phyloP scores from a whole-genome alignment of 768 basidiomycete species.

The Pleurotus salmoneostramineus region DNA sequence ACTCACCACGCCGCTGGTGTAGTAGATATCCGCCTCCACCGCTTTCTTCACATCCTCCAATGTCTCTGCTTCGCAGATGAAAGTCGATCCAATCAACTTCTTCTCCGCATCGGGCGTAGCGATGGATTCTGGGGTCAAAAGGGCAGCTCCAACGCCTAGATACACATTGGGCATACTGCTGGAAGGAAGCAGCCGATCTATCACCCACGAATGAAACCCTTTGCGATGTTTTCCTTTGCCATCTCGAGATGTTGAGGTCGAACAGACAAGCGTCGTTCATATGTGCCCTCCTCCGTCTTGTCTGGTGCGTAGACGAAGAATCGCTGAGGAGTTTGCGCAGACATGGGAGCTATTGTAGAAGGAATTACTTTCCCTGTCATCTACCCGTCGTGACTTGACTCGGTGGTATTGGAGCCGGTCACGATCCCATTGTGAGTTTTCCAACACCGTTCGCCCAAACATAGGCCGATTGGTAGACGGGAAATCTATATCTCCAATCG shows the following conservation, averaged over 20 bases:
- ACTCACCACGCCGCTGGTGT: conserved; percentile 36
- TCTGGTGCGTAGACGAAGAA: conserved; percentile 70
- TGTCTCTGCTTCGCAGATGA: conserved; percentile 51
- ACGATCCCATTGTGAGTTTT: too few relatives aligned
- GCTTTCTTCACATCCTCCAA: conserved; percentile 43
- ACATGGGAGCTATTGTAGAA: not conserved
- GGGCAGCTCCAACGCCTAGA: conserved; percentile 53
- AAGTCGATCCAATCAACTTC: conserved; percentile 58
- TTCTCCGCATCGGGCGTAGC: conserved; percentile 38
- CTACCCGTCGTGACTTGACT: too few relatives aligned
- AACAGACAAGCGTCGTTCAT: conserved; percentile 53
- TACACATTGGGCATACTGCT: too few relatives aligned
- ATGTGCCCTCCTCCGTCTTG: conserved; percentile 52
- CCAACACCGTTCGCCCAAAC: not conserved
- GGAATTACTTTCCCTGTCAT: too few relatives aligned
- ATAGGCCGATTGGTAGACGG: not conserved
- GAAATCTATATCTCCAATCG: not conserved
- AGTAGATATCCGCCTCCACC: conserved; percentile 39
- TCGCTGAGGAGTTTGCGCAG: conserved; percentile 12
- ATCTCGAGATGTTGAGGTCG: conserved; percentile 46
- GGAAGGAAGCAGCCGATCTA: not conserved
- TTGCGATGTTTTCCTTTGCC: conserved; percentile 34
- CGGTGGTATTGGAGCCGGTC: too few relatives aligned
- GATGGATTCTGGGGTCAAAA: conserved; percentile 57
- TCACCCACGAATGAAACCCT: conserved; percentile 49